phyloP scores from a whole-genome alignment of 2,329 filamentous ascomycete species.

The Colletotrichum cordylinicola region DNA sequence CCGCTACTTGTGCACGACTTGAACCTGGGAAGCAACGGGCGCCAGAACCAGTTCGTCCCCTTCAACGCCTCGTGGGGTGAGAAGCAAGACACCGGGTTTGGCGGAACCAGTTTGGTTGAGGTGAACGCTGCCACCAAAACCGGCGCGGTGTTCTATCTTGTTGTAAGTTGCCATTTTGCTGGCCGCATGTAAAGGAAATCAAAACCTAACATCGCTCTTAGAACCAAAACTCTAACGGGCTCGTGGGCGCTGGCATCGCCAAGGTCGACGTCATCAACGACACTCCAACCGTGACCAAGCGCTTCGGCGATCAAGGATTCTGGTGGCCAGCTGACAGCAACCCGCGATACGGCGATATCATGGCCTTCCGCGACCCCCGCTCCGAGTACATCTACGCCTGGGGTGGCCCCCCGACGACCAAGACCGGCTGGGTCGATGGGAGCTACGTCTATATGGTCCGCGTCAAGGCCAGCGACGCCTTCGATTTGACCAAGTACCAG shows the following conservation, averaged over 20 bases:
- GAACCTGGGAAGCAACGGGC: constrained; percentile 36
- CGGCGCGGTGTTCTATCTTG: constrained; percentile 40
- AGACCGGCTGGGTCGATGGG: constrained; percentile 27
- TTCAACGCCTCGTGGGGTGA: constrained; percentile 42
- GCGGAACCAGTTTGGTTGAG: constrained; percentile 44
- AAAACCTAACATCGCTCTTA: accelerated
- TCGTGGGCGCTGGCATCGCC: constrained; percentile 41
- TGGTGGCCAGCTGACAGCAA: constrained; percentile 39
- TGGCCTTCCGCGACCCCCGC: constrained; percentile 40
- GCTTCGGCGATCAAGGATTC: constrained; percentile 34
- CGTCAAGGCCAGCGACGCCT: constrained; percentile 38
- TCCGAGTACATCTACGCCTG: constrained; percentile 43
- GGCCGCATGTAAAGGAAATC: too few relatives aligned
- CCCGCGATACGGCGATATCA: constrained; percentile 43
- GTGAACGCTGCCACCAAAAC: constrained; percentile 29
- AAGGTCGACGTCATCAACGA: constrained; percentile 37
- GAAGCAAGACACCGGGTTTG: constrained; percentile 38
- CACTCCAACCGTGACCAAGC: constrained; percentile 38
- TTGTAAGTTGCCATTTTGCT: constrained; percentile 29
- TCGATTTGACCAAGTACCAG: constrained; percentile 41
- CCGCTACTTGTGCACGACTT: constrained; percentile 40
- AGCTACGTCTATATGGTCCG: constrained; percentile 41
- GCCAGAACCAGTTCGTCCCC: constrained; percentile 41
- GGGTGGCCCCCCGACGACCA: constrained; percentile 40
- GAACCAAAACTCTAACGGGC: constrained; percentile 35